phyloP scores from a whole-genome alignment of 306 rosid genomes.

The Acacia melanoxylon region DNA sequence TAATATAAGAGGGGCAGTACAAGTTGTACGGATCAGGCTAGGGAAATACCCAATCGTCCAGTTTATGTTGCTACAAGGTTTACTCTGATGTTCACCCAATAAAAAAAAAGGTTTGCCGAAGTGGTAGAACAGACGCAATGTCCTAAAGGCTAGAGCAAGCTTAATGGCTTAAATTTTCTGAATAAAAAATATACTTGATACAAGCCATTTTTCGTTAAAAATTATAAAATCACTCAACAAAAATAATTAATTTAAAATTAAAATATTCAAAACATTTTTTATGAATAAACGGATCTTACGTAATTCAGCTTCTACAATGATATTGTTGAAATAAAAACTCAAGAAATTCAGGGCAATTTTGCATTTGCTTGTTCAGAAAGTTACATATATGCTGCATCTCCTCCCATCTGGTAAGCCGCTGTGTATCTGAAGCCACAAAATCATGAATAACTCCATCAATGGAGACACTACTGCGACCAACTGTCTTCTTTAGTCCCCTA shows the following conservation, averaged over 20 bases:
- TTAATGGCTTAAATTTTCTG: not conserved
- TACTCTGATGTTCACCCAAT: no score
- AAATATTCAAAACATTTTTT: not conserved
- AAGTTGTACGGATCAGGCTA: no score
- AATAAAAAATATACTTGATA: not conserved
- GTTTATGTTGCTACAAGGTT: no score
- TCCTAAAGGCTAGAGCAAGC: not conserved
- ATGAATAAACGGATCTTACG: not conserved
- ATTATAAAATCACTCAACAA: not conserved
- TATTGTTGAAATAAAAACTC: not conserved
- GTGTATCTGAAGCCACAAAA: constrained; percentile 46
- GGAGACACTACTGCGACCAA: constrained; percentile 46
- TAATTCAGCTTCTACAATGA: not conserved
- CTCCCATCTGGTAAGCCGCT: constrained; percentile 47
- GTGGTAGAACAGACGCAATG: no score
- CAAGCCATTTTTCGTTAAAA: not conserved
- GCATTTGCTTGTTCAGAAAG: constrained; percentile 42
- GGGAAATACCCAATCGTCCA: no score
- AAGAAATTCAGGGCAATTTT: constrained; percentile 14
- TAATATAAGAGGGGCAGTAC: no score
- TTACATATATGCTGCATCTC: constrained; percentile 40
- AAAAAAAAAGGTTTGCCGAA: no score
- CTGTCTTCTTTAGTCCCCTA: constrained; percentile 57
- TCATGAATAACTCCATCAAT: constrained; percentile 47
- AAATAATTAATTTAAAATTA: not conserved